Evolutionary conservation across 371 early-diverging fungal species (phyloP).

Genomic region (Paraphysoderma sedebokerense): DNA sequence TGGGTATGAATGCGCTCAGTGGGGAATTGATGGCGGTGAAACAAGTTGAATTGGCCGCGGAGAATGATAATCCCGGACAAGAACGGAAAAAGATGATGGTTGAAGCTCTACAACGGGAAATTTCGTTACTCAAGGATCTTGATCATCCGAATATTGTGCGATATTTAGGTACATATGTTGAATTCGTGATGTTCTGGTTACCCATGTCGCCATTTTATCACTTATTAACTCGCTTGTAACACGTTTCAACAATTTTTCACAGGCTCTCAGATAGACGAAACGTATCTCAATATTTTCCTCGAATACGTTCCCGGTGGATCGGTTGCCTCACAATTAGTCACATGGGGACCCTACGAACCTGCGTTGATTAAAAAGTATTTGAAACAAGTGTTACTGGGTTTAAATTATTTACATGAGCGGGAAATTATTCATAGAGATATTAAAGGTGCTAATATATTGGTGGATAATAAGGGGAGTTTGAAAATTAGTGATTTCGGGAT

Average conservation of each 20-base stretch:
- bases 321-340: constrained; percentile 63
- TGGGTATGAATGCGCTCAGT: constrained; percentile 64
- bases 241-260: not conserved
- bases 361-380: constrained; percentile 65
- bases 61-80: constrained; percentile 43
- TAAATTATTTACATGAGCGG: constrained; percentile 85
- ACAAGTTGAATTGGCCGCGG: constrained; percentile 73
- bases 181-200: not conserved
- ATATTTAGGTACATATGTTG: constrained; percentile 38
- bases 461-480: constrained; percentile 78
- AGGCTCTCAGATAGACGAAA: constrained; percentile 62
- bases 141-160: constrained; percentile 89
- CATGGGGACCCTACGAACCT: constrained; percentile 75
- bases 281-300: constrained; percentile 80
- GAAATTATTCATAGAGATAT: constrained; percentile 96
- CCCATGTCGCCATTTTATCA: constrained; percentile 1
- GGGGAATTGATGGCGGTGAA: constrained; percentile 95
- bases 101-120: constrained; percentile 75
- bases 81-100: constrained; percentile 47
- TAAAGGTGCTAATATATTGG: constrained; percentile 87
- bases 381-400: constrained; percentile 77
- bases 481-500: constrained; percentile 99
- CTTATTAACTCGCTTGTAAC: not conserved
- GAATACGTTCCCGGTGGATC: constrained; percentile 98
- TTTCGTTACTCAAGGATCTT: constrained; percentile 69